Percentiles rank a stretch among this genome's conserved stretches.
phyloP scores from a whole-genome alignment of 768 basidiomycete species.

The Pleurotus djamor region DNA sequence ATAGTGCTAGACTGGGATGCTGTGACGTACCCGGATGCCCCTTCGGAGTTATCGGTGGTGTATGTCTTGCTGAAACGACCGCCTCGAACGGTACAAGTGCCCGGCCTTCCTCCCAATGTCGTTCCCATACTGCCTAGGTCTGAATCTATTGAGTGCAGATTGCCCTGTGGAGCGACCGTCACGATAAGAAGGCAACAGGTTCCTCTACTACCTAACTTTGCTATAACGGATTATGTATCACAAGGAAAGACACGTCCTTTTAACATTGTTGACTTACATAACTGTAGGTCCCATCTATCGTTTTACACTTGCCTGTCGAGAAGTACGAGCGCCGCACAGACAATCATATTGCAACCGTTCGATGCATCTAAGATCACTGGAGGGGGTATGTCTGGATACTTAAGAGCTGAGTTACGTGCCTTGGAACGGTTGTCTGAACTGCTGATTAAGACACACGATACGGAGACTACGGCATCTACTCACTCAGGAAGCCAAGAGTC shows the following conservation, averaged over 20 bases:
- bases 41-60: constrained; percentile 13
- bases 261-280: constrained; percentile 26
- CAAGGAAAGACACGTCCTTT: constrained; percentile 22
- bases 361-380: constrained; percentile 17
- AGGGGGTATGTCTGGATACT: constrained; percentile 15
- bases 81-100: constrained; percentile 3
- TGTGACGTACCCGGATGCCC: constrained; percentile 15
- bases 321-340: constrained; percentile 18
- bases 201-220: constrained; percentile 19
- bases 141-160: constrained; percentile 5
- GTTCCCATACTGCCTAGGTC: constrained; percentile 12
- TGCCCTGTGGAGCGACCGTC: constrained; percentile 12
- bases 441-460: constrained; percentile 5
- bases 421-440: constrained; percentile 33
- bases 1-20: constrained; percentile 22
- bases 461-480: constrained; percentile 7
- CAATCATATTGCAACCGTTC: constrained; percentile 26
- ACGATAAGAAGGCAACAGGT: constrained; percentile 17
- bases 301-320: constrained; percentile 16
- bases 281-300: constrained; percentile 12
- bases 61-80: constrained; percentile 11
- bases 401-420: constrained; percentile 29
- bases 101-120: constrained; percentile 10
- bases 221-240: constrained; percentile 24
- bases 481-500: constrained; percentile 9